Conservation (phyloP, 169 alveolate genomes). For the Cryptosporidium ryanae region DNA sequence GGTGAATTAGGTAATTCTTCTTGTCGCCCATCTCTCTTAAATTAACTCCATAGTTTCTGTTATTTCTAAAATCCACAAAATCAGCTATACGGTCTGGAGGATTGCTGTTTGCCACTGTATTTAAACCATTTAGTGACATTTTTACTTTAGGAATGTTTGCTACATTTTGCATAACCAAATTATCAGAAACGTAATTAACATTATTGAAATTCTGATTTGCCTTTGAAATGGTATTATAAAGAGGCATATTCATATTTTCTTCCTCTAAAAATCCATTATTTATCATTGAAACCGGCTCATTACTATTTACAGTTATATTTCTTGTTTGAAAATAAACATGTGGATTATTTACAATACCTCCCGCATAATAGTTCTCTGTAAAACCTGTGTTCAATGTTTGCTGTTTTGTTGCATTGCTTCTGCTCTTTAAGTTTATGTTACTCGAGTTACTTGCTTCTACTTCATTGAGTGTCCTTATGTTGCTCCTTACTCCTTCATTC, state of each 20-base stretch:
- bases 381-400: conserved; percentile 14
- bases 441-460: background rate
- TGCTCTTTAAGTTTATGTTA: no score
- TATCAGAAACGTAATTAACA: background rate
- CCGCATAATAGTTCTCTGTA: conserved; percentile 25
- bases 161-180: background rate
- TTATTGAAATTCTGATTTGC: conserved; percentile 7
- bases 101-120: background rate
- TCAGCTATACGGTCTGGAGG: conserved; percentile 30
- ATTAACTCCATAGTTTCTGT: background rate
- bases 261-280: background rate
- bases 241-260: background rate
- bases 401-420: background rate
- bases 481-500: background rate
- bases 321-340: conserved; percentile 34
- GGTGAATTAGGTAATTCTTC: background rate
- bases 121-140: conserved; percentile 25
- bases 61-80: background rate
- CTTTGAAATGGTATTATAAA: background rate
- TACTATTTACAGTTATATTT: conserved; percentile 7
- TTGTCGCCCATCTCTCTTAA: background rate
- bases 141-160: conserved; percentile 13
- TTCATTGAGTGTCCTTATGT: background rate
- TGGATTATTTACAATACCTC: background rate
- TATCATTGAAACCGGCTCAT: conserved; percentile 4